Evolutionary conservation across 2,329 filamentous ascomycete genomes (phyloP).

Genomic region (Diaporthe vaccinii): DNA sequence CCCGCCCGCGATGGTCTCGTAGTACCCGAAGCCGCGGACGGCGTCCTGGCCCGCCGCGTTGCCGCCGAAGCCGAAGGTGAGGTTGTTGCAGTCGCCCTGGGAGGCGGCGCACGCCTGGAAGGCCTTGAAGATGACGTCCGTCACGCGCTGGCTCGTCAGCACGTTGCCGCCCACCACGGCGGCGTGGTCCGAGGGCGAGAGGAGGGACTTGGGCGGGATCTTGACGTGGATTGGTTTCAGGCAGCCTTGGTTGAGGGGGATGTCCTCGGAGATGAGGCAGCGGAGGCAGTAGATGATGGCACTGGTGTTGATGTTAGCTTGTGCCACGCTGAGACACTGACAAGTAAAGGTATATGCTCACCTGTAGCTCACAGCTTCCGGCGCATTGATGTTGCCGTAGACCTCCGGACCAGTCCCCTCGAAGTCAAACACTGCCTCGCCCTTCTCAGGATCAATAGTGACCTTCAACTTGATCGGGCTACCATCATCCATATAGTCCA

Average conservation of each 20-base stretch:
- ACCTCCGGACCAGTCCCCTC: constrained; percentile 81
- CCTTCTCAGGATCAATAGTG: constrained; percentile 79
- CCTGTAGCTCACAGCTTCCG: constrained; percentile 81
- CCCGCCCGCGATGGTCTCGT: constrained; percentile 87
- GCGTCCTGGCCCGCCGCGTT: constrained; percentile 69
- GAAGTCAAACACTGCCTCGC: constrained; percentile 84
- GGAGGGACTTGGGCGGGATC: constrained; percentile 79
- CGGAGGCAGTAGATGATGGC: constrained; percentile 90
- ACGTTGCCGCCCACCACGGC: constrained; percentile 89
- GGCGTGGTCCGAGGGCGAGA: constrained; percentile 81
- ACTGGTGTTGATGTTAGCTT: constrained; percentile 47
- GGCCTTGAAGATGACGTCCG: constrained; percentile 85
- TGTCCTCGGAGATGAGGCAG: constrained; percentile 83
- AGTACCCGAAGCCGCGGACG: constrained; percentile 86
- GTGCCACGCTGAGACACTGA: constrained; percentile 32
- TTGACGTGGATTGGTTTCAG: constrained; percentile 80
- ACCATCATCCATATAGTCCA: constrained; percentile 91
- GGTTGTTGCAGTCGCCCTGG: constrained; percentile 87
- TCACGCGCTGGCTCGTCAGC: constrained; percentile 83
- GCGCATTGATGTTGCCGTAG: constrained; percentile 83
- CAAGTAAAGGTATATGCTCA: background rate
- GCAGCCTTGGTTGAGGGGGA: constrained; percentile 89
- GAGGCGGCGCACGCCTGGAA: constrained; percentile 84
- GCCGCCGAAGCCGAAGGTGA: constrained; percentile 86
- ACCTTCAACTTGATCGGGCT: constrained; percentile 82